Conservation (phyloP, 495 filamentous ascomycete genomes). For the Choiromyces venosus region DNA sequence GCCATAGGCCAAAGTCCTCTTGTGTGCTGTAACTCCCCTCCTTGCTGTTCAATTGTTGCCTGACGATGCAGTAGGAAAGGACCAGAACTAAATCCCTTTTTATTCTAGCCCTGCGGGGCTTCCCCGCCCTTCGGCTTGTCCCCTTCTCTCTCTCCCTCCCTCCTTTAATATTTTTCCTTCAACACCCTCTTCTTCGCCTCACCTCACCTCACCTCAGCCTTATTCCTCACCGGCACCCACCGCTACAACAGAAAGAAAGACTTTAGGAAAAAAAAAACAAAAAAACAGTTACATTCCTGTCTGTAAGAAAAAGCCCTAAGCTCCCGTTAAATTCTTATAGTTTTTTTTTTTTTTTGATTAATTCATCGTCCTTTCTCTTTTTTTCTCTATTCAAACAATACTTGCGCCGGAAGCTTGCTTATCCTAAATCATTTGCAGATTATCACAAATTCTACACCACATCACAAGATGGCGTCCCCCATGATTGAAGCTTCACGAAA, state of each 20-base stretch:
- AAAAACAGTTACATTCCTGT: background rate
- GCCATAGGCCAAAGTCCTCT: background rate
- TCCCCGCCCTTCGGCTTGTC: background rate
- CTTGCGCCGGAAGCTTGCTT: background rate
- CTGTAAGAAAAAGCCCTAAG: background rate
- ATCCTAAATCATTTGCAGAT: background rate
- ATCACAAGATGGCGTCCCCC: constrained; percentile 38
- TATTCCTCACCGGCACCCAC: background rate
- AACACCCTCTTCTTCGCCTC: background rate
- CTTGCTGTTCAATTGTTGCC: background rate
- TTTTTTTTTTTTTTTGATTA: background rate
- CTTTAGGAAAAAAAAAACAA: background rate
- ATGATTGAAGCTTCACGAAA: constrained; percentile 59
- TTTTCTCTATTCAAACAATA: background rate
- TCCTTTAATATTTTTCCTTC: background rate
- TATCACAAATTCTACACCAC: background rate
- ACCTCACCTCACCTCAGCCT: background rate
- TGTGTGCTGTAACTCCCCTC: background rate
- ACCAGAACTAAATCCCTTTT: background rate
- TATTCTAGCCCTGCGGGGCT: constrained; percentile 1
- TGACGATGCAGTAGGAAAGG: background rate
- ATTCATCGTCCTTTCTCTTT: background rate
- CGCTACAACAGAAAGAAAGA: background rate
- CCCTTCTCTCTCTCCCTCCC: background rate
- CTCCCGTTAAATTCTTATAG: background rate